These are phyloP conservation scores for Verticillium dahliae DNA, from an alignment of 2,329 filamentous ascomycete species.

Conservation along the genomic window DNA sequence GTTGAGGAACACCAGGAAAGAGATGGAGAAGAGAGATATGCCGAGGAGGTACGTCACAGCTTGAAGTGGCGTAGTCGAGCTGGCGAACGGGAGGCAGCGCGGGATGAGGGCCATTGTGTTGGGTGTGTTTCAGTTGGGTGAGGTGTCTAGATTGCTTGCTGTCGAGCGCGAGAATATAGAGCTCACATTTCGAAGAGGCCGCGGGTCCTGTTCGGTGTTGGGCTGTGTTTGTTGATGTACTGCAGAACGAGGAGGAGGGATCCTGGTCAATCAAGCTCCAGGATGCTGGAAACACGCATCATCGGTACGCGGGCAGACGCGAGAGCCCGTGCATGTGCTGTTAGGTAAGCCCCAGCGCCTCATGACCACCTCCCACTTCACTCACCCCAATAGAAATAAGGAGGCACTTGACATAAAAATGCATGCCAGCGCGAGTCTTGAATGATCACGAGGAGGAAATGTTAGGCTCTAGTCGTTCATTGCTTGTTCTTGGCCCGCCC, in stretches of 20 bases:
- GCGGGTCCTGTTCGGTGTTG: background rate
- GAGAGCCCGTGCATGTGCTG: background rate
- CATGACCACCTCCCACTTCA: background rate
- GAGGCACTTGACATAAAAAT: background rate
- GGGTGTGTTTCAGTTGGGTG: background rate
- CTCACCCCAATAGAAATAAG: background rate
- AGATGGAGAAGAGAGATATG: constrained; percentile 80
- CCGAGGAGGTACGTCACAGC: constrained; percentile 72
- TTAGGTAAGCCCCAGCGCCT: background rate
- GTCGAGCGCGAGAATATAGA: background rate
- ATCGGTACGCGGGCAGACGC: background rate
- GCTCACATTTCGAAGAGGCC: background rate
- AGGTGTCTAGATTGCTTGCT: background rate
- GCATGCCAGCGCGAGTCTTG: background rate
- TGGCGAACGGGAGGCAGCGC: constrained; percentile 50
- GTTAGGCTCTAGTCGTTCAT: background rate
- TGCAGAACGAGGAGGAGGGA: background rate
- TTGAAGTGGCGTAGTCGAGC: constrained; percentile 53
- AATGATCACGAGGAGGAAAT: background rate
- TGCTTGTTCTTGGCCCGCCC: background rate
- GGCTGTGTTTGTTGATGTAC: background rate
- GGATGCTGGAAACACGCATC: background rate
- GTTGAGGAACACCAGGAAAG: constrained; percentile 86
- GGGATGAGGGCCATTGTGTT: constrained; percentile 17
- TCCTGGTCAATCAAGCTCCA: background rate